Evolutionary conservation across 2,329 filamentous ascomycete species (phyloP).

Genomic region (Xylariaceae sp.): DNA sequence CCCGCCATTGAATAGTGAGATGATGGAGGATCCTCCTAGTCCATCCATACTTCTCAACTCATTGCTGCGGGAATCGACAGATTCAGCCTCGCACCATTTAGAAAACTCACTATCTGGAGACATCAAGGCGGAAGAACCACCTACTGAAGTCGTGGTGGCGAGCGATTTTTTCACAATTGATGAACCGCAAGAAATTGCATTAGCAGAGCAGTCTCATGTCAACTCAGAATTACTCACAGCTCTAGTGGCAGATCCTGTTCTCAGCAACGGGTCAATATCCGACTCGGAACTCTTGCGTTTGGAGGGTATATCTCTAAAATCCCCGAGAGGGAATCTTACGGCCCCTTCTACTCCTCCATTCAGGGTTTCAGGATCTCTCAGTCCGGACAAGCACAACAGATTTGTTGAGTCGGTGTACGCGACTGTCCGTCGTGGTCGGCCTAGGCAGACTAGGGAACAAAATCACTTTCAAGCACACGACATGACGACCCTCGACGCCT

Average conservation of each 20-base stretch:
- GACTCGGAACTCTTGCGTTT: conserved; percentile 46
- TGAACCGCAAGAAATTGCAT: neutral
- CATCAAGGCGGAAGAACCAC: conserved; percentile 10
- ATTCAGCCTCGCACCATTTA: conserved; percentile 20
- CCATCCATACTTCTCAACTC: conserved; percentile 31
- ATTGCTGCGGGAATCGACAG: conserved; percentile 19
- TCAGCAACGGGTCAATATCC: conserved; percentile 40
- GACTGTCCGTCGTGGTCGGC: conserved; percentile 26
- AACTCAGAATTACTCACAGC: conserved; percentile 16
- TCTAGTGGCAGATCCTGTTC: conserved; percentile 23
- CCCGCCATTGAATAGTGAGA: conserved; percentile 16
- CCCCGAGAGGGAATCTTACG: conserved; percentile 23
- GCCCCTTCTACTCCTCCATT: conserved; percentile 24
- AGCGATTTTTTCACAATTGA: conserved; percentile 11
- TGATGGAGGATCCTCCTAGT: conserved; percentile 28
- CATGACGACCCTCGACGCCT: conserved; percentile 12
- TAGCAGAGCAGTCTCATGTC: conserved; percentile 12
- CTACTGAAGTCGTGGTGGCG: conserved; percentile 14
- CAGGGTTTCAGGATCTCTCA: conserved; percentile 24
- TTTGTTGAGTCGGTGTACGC: conserved; percentile 27
- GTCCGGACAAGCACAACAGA: conserved; percentile 25
- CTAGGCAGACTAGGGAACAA: conserved; percentile 17
- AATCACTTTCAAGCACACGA: conserved; percentile 8
- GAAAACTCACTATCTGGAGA: no score
- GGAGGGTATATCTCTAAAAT: conserved; percentile 44